Evolutionary conservation across 192 early-diverging fungal species (phyloP).

Genomic region (Coemansia sp.): DNA sequence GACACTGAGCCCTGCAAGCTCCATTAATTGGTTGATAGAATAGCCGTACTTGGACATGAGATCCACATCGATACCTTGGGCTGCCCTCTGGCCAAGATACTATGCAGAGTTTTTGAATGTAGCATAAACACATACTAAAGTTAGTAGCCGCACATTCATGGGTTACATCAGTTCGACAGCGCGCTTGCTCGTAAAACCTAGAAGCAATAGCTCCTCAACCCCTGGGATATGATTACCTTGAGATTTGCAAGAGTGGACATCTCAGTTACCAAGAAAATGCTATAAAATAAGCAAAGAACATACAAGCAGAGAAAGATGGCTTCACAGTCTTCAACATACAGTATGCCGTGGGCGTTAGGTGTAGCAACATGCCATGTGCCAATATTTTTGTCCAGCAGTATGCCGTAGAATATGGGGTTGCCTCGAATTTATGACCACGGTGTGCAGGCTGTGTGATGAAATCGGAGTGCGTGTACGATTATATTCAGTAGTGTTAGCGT

Average conservation of each 20-base stretch:
- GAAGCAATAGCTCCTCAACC: not conserved
- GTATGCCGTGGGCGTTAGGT: too few relatives aligned
- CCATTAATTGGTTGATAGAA: constrained; percentile 82
- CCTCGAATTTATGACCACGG: too few relatives aligned
- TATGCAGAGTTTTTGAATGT: constrained; percentile 4
- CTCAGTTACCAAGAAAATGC: not conserved
- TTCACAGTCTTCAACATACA: not conserved
- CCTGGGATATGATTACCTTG: constrained; percentile 4
- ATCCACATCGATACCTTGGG: constrained; percentile 69
- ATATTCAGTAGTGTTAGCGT: too few relatives aligned
- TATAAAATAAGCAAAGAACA: not conserved
- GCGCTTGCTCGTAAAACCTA: not conserved
- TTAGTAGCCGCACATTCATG: not conserved
- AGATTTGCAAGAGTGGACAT: constrained; percentile 1
- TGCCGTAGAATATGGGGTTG: too few relatives aligned
- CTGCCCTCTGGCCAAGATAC: constrained; percentile 44
- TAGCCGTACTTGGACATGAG: constrained; percentile 89
- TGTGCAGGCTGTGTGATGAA: too few relatives aligned
- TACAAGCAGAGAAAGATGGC: not conserved
- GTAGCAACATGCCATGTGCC: too few relatives aligned
- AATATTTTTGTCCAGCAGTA: too few relatives aligned
- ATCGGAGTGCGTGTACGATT: too few relatives aligned
- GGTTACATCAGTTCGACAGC: not conserved
- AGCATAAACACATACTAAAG: not conserved
- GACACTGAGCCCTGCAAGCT: constrained; percentile 86